Conservation (phyloP, 2,329 filamentous ascomycete genomes). For the Huntiella abstrusa region DNA sequence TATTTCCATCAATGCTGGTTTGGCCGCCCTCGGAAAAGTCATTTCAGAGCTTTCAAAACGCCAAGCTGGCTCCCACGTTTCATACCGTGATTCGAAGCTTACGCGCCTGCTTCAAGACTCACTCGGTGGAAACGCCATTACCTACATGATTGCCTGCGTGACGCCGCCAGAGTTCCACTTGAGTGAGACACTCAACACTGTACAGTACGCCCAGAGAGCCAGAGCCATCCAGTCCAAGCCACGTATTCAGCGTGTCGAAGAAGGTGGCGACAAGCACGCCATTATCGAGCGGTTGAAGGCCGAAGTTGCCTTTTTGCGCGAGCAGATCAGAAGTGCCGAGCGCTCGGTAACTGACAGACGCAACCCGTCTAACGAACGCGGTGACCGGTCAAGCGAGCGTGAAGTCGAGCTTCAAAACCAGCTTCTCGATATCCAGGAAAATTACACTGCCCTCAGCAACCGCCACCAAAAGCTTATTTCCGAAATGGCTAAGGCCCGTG, state of each 20-base stretch:
- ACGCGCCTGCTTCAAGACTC: constrained; percentile 92
- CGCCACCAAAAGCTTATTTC: constrained; percentile 91
- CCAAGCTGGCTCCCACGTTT: constrained; percentile 73
- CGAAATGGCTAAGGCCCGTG: constrained; percentile 72
- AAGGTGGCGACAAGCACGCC: constrained; percentile 71
- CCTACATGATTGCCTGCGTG: constrained; percentile 98
- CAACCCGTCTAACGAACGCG: constrained; percentile 41
- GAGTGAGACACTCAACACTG: constrained; percentile 92
- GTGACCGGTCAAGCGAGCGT: constrained; percentile 63
- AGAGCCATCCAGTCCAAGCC: constrained; percentile 96
- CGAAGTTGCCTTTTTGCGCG: constrained; percentile 80
- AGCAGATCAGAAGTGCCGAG: constrained; percentile 79
- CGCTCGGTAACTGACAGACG: constrained; percentile 38
- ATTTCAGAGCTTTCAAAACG: constrained; percentile 94
- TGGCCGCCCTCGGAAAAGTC: constrained; percentile 90
- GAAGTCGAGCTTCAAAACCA: constrained; percentile 88
- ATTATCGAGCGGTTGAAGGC: constrained; percentile 85
- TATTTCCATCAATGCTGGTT: constrained; percentile 92
- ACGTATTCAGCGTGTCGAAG: constrained; percentile 82
- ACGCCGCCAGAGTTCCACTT: constrained; percentile 93
- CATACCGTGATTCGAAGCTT: constrained; percentile 93
- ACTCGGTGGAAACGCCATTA: constrained; percentile 88
- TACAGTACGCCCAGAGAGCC: constrained; percentile 90
- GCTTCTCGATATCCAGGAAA: constrained; percentile 80
- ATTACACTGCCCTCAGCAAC: constrained; percentile 76